Base-by-base conservation (phyloP, 352 stramenopile genomes). In the Phytophthora multivora region DNA sequence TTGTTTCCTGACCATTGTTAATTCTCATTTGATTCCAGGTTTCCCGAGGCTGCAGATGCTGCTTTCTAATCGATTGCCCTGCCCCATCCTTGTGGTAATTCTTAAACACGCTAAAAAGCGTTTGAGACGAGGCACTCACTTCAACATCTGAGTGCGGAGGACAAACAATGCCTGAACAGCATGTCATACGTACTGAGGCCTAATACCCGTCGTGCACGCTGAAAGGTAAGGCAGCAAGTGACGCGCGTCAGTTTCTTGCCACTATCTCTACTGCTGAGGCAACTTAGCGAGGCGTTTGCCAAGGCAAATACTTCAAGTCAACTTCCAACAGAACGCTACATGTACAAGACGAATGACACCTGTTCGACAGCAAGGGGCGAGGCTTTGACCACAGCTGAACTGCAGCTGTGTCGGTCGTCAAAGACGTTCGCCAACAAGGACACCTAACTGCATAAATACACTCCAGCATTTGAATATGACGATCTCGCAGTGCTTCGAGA, bases 401-500 rank as follows among this genome's bases (percentile, higher is more conserved):
- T 59, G 39, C 42, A 49, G 38, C 38, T 18, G 36, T 43, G 39
- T 23, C 39, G 31, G 36, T 51, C 46, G 16, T 42, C 21, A 46
- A 52, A 31, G 40, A 36, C 57, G 43, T 33, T 64, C 23, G 43
- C 56, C 43, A 40, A 47, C n/a, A 48, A 23, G 21, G 21, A 23
- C 21, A 33, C 28, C 8, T 53, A 43, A 69, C 52, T 63, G 53
- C 52, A 59, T 64, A 55, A 69, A 64, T 69, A 66, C 48, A 65
- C 47, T 69, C 39, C 21, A 48, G 46, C 61, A 69, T 59, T 56
- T 57, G 40, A 69, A 48, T 23, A 63, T 51, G 28, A 59, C 47
- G 15, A 23, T 25, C n/a, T 25, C 38, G 33, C 33, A 63, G n/a
- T 46, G 46, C 46, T 64, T 46, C 33, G 10, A 45, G 18, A 50